Conservation (phyloP, 106 monocot genomes). For the Dioscorea dumetorum region DNA sequence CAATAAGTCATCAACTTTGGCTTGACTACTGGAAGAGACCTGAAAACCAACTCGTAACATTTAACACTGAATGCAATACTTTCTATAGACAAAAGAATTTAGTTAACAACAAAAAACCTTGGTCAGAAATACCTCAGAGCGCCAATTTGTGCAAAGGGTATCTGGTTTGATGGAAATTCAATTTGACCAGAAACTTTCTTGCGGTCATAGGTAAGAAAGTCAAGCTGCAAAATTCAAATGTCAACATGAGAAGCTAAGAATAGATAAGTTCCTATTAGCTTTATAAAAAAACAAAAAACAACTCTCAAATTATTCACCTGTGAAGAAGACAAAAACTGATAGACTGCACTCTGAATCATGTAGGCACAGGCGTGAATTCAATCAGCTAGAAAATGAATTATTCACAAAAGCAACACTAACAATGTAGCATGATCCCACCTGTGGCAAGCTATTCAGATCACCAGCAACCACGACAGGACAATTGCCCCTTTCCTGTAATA, state of each 20-base stretch:
- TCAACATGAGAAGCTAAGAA: background rate
- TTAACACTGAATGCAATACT: background rate
- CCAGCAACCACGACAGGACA: constrained; percentile 50
- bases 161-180: constrained; percentile 10
- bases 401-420: background rate
- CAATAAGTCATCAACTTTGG: constrained; percentile 18
- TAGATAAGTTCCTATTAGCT: background rate
- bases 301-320: constrained; percentile 24
- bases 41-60: constrained; percentile 2
- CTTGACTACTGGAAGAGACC: constrained; percentile 4
- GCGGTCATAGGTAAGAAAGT: constrained; percentile 45
- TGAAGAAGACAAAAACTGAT: constrained; percentile 40
- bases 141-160: background rate
- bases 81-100: background rate
- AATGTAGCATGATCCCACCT: constrained; percentile 21
- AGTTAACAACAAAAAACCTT: background rate
- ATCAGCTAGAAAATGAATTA: constrained; percentile 8
- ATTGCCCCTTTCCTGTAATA: constrained; percentile 40
- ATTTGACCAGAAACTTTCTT: constrained; percentile 48
- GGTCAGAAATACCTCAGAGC: constrained; percentile 3
- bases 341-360: constrained; percentile 51
- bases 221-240: constrained; percentile 31
- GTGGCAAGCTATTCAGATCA: constrained; percentile 60
- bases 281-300: no score
- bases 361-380: background rate